These are phyloP conservation scores for Boletus rubroflammeus DNA, from an alignment of 768 basidiomycete species.

Conservation along the genomic window DNA sequence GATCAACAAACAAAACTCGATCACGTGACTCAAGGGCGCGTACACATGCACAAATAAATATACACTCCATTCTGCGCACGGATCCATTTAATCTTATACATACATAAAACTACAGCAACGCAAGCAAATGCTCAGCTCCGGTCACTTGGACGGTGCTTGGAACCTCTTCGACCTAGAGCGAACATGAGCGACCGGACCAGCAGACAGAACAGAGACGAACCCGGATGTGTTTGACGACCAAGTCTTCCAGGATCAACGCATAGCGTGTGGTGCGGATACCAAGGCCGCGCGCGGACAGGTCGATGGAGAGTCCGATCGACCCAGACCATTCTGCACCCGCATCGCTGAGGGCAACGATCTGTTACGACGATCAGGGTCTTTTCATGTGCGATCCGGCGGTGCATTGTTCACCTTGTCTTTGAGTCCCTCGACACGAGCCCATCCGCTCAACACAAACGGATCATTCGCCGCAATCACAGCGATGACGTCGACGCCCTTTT, in stretches of 20 bases:
- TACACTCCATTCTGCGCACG: slow-evolving; percentile 14
- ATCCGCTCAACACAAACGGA: slow-evolving; percentile 58
- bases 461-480: slow-evolving; percentile 60
- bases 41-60: slow-evolving; percentile 29
- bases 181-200: not conserved
- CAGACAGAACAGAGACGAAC: slow-evolving; percentile 34
- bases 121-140: slow-evolving; percentile 14
- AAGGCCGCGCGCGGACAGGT: slow-evolving; percentile 47
- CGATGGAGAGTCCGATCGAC: slow-evolving; percentile 50
- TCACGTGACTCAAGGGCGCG: slow-evolving; percentile 32
- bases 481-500: slow-evolving; percentile 50
- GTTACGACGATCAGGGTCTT: not conserved
- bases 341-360: slow-evolving; percentile 64
- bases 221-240: slow-evolving; percentile 63
- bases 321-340: slow-evolving; percentile 52
- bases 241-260: slow-evolving; percentile 63
- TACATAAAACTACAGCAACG: not conserved
- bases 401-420: slow-evolving; percentile 57
- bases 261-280: slow-evolving; percentile 61
- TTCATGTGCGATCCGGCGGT: slow-evolving; percentile 24
- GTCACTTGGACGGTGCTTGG: slow-evolving; percentile 5
- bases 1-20: slow-evolving; percentile 36
- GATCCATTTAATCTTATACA: not conserved
- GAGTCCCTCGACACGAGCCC: slow-evolving; percentile 54
- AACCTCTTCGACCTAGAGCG: slow-evolving; percentile 10